These are phyloP conservation scores for Phoma sp. DNA, from an alignment of 2,329 filamentous ascomycete genomes.

Conservation along the genomic window DNA sequence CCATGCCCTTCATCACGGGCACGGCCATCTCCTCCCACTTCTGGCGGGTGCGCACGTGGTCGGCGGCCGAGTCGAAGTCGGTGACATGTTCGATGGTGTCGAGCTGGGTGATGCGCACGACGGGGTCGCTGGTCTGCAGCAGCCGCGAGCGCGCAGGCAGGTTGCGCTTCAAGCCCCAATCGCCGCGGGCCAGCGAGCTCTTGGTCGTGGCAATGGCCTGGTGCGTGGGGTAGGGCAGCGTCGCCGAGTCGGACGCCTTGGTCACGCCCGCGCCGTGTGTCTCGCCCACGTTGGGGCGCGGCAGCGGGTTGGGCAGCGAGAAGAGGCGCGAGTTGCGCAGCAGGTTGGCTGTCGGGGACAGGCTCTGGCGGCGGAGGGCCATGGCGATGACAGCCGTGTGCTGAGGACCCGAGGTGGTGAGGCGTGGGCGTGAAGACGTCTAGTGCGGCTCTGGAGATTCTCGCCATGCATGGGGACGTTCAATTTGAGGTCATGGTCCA, in stretches of 20 bases:
- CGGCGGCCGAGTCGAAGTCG: conserved; percentile 82
- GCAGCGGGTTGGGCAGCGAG: conserved; percentile 79
- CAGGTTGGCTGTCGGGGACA: conserved; percentile 70
- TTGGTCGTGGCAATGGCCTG: conserved; percentile 81
- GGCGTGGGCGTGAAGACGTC: not conserved
- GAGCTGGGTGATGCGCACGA: conserved; percentile 76
- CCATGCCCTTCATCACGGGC: conserved; percentile 61
- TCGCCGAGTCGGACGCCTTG: conserved; percentile 71
- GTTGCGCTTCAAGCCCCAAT: conserved; percentile 91
- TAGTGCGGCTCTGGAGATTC: no score
- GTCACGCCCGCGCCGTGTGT: conserved; percentile 56
- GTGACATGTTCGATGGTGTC: conserved; percentile 89
- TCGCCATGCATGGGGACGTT: no score
- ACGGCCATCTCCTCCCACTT: conserved; percentile 88
- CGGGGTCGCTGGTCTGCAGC: conserved; percentile 70
- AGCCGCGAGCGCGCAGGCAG: conserved; percentile 76
- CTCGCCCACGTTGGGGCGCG: conserved; percentile 59
- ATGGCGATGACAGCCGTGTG: conserved; percentile 48
- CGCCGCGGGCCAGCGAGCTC: conserved; percentile 75
- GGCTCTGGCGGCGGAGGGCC: conserved; percentile 42
- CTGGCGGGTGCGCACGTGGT: conserved; percentile 78
- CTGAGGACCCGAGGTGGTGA: conserved; percentile 34
- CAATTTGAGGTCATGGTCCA: no score
- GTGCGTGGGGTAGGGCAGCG: conserved; percentile 78
- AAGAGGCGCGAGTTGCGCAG: conserved; percentile 90